A percentile compares a stretch with the other conserved stretches of the same genome.
These are phyloP conservation scores for Hericium coralloides DNA, from an alignment of 768 basidiomycete species.

Conservation along the genomic window DNA sequence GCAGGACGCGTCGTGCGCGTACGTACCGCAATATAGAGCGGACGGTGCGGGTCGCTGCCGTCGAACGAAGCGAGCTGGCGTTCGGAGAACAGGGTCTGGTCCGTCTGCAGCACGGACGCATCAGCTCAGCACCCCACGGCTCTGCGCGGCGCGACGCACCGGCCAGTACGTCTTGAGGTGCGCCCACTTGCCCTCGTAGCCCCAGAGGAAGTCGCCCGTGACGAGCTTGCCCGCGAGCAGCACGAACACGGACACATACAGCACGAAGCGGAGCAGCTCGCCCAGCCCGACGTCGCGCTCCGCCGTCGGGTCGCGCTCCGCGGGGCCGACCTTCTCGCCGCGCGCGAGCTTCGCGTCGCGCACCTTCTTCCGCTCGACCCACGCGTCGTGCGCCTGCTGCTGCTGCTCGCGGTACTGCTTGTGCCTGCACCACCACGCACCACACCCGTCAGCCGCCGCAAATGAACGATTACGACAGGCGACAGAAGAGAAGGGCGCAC, in stretches of 20 bases:
- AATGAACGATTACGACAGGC: neutral
- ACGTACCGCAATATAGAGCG: conserved; percentile 80
- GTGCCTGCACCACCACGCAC: conserved; percentile 33
- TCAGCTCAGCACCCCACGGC: neutral
- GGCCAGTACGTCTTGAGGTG: conserved; percentile 56
- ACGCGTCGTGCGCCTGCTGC: conserved; percentile 51
- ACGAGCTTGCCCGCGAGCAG: conserved; percentile 72
- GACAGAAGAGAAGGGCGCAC: conserved; percentile 22
- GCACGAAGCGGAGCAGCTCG: conserved; percentile 61
- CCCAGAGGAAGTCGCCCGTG: conserved; percentile 84
- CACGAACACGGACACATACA: conserved; percentile 44
- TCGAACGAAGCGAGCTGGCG: conserved; percentile 55
- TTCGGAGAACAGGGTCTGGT: conserved; percentile 71
- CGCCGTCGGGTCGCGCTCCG: conserved; percentile 66
- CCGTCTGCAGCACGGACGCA: conserved; percentile 29
- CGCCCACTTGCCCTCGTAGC: conserved; percentile 59
- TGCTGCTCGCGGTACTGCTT: conserved; percentile 56
- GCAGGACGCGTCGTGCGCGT: conserved; percentile 27
- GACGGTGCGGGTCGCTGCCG: conserved; percentile 53
- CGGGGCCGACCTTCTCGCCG: conserved; percentile 65
- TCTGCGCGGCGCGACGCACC: conserved; percentile 27
- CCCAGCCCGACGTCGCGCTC: conserved; percentile 55
- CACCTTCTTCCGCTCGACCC: conserved; percentile 61
- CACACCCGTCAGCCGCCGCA: neutral
- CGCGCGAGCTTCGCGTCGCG: conserved; percentile 65